Evolutionary conservation across 306 rosid species (phyloP), one percentile per base, ranked within the genome.

Genomic region (Prunus mongolica): DNA sequence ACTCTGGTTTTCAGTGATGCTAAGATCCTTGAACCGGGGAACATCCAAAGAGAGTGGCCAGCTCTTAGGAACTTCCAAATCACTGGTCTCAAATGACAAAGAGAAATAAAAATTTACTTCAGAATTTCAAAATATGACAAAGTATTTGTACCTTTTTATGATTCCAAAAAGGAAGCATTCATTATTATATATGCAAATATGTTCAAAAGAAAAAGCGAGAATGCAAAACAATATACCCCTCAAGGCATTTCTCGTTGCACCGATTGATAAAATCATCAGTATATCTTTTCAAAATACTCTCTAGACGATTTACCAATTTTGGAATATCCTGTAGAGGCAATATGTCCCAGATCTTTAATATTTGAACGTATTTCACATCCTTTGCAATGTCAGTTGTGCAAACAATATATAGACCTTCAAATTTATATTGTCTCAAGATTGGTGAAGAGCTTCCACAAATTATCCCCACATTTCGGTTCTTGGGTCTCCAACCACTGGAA

Each of bases 401-500:
- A 63, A 90, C 67, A 67, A 90, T 81, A 69, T 71, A 90, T 15
- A 86, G 79, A 15, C 79, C 73, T 81, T 78, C 90, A 27, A 93
- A 89, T 82, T 89, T 93, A 80, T 78, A 86, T 58, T 87, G 80
- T 76, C 86, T 86, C 78, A 86, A 74, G 34, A 93, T 83, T 24
- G 75, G 50, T 6, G 85, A 73, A 41, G 96, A 88, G 72, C 82
- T 79, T 38, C 86, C 87, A 84, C 80, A 75, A 67, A 24, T 72
- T n/a, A 79, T 72, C 65, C 81, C 81, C 25, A 77, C 68, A 20
- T 64, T 85, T 2, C 58, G 66, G 68, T 76, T 79, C 74, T 84
- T 90, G 0, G 96, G 94, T 81, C 96, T 90, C 96, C 97, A 89
- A 2, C 97, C 96, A 46, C 38, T 12, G 3, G 96, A 80, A 78